Evolutionary conservation across 2,329 filamentous ascomycete genomes (phyloP), one percentile per base, ranked within the genome.

Genomic region (Plenodomus tracheiphilus): DNA sequence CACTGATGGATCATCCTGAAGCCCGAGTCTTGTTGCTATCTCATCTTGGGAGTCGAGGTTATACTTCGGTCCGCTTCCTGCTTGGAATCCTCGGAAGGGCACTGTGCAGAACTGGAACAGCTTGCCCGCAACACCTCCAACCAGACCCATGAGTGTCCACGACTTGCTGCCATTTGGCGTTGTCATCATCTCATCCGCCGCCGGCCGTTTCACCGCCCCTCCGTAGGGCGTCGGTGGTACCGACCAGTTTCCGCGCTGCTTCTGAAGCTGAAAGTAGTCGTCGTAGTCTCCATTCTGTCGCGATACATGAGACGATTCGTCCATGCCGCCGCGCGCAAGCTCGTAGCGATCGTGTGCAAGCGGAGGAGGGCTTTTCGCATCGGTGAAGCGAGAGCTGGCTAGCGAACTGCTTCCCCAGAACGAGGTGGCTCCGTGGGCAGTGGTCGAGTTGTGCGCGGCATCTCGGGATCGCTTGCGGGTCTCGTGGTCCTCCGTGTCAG

Each of bases 71-170:
- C 92, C 93, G 2, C 88, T 90, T 7, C 92, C 93, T 11, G 92
- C 91, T 53, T 92, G 86, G 70, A 97, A 97, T 0, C 92, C 92
- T 46, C 82, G 81, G 65, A 97, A 95, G 0, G 88, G 83, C 19
- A 77, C 84, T 0, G 77, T 75, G 75, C 92, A 96, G 62, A 96
- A 94, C 59, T 91, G 83, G 82, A 90, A 91, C 0, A 96, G 85
- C 64, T 87, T 93, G 16, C 89, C 88, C 1, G 88, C 83, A 3
- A 88, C 83, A 21, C 80, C 84, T 1, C 85, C 85, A 7, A 89
- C 79, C 0, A 87, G 79, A 35, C 75, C 81, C 25, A 89, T 75
- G 4, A 87, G 61, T 50, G 28, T 68, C 68, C 61, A 71, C 2
- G 65, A 49, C 37, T 62, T 69, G 39, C 54, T 51, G 2, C 46